These are phyloP conservation scores for Colletotrichum scovillei DNA, from an alignment of 2,329 filamentous ascomycete species.

Conservation along the genomic window DNA sequence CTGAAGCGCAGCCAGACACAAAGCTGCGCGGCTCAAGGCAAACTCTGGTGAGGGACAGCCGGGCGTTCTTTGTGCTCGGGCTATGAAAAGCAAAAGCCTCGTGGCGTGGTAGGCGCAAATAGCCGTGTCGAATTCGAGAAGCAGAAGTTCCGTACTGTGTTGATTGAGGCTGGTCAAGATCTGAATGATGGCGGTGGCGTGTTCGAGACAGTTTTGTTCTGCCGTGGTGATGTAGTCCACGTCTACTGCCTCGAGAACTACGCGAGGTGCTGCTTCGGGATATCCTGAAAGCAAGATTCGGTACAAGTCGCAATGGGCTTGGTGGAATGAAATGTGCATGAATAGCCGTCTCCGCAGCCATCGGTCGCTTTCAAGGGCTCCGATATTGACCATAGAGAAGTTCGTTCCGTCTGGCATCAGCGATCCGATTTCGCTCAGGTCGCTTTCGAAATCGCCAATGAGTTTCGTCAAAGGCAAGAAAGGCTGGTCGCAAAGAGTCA, in stretches of 20 bases:
- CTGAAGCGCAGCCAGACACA: slow-evolving; percentile 41
- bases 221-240: slow-evolving; percentile 43
- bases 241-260: slow-evolving; percentile 43
- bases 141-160: slow-evolving; percentile 38
- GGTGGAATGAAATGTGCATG: slow-evolving; percentile 51
- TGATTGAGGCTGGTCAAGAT: slow-evolving; percentile 45
- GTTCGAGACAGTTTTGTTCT: slow-evolving; percentile 48
- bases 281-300: slow-evolving; percentile 54
- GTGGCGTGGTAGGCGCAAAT: slow-evolving; percentile 56
- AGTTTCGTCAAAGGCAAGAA: slow-evolving; percentile 37
- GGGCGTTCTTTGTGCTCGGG: slow-evolving; percentile 33
- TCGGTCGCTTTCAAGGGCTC: slow-evolving; percentile 24
- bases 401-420: slow-evolving; percentile 36
- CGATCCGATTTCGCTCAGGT: slow-evolving; percentile 33
- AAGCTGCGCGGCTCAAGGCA: slow-evolving; percentile 41
- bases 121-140: slow-evolving; percentile 54
- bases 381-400: slow-evolving; percentile 27
- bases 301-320: slow-evolving; percentile 57
- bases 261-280: slow-evolving; percentile 50
- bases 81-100: slow-evolving; percentile 46
- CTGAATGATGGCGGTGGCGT: slow-evolving; percentile 52
- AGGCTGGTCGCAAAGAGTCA: slow-evolving; percentile 39
- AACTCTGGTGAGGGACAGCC: slow-evolving; percentile 39
- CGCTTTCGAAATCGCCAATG: slow-evolving; percentile 37
- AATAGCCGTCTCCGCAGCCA: slow-evolving; percentile 42